phyloP scores from a whole-genome alignment of 306 rosid genomes.

The Biancaea sappan region DNA sequence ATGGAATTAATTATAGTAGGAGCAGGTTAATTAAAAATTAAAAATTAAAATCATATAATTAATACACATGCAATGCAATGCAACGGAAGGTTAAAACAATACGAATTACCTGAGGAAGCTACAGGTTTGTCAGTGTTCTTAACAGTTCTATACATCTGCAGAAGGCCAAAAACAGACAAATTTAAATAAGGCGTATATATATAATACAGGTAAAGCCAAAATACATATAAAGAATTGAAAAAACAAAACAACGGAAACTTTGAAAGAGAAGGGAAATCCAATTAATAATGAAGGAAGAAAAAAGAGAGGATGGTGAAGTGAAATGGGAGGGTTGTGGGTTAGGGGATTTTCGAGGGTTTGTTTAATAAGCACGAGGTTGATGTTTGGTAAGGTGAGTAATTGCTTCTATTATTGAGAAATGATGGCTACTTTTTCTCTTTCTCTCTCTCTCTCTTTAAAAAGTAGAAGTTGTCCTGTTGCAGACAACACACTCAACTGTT shows the following conservation, averaged over 20 bases:
- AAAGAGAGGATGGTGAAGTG: too few relatives aligned
- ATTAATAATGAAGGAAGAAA: too few relatives aligned
- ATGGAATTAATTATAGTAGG: slow-evolving; percentile 28
- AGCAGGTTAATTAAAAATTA: neutral
- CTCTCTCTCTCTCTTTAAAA: slow-evolving; percentile 42
- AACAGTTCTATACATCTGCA: slow-evolving; percentile 94
- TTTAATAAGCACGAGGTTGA: slow-evolving; percentile 70
- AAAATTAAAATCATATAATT: too few relatives aligned
- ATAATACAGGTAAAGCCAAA: neutral
- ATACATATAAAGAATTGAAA: neutral
- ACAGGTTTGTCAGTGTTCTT: slow-evolving; percentile 92
- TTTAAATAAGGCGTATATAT: slow-evolving; percentile 22
- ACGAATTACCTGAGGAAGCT: slow-evolving; percentile 77
- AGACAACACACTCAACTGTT: slow-evolving; percentile 51
- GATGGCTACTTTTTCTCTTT: slow-evolving; percentile 70
- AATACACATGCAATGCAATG: neutral
- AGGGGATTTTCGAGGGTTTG: slow-evolving; percentile 41
- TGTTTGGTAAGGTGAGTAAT: slow-evolving; percentile 83
- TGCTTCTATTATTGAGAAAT: slow-evolving; percentile 94
- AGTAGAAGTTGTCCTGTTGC: slow-evolving; percentile 77
- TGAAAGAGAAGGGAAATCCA: neutral
- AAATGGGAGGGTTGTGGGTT: slow-evolving; percentile 44
- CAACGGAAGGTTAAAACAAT: neutral
- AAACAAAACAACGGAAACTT: neutral
- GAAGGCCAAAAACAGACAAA: slow-evolving; percentile 30